Evolutionary conservation across 352 stramenopile genomes (phyloP), one percentile per base, ranked within the genome.

Genomic region (Phytopythium chamaehyphon): DNA sequence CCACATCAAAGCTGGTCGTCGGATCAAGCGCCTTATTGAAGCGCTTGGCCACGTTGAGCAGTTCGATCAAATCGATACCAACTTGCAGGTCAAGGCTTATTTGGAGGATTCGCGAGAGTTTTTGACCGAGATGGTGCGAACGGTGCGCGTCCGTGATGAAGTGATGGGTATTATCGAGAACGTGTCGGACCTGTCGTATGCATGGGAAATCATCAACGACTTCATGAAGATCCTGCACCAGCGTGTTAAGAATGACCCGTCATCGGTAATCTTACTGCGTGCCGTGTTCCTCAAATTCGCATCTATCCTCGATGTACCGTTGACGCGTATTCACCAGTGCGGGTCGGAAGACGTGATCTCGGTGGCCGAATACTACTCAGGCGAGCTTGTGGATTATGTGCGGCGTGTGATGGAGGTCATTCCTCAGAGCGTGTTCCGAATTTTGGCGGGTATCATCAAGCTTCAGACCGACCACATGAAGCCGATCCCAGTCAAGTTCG

Each of bases 31-130:
- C 5, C 69, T 97, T 10, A 96, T 98, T 45, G 76, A 95, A 62
- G 94, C 91, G 0, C 68, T 98, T 47, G 83, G 90, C 19, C 91
- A 98, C 49, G 90, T 98, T n/a, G 93, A 98, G 62, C 86, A 96
- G 59, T 98, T 98, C 70, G 94, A 98, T 57, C 84, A 97, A 55
- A 95, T 98, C 45, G 95, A 98, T 46, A 96, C 90, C 21, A 96
- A 96, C 52, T 57, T 98, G 26, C 91, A 98, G 40, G 88, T 98
- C n/a, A 98, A 98, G 63, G 83, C 90, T 16, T 98, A 97, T 48
- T 61, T 98, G 15, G 73, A 87, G 38, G 91, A 98, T 40, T 95
- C 90, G 28, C 83, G 91, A 21, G 90, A 93, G 23, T 93, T 97
- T 44, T 74, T 98, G 10, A 91, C 87, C 5, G 87, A 97, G 53